A percentile compares a stretch with the other conserved stretches of the same genome.
These are phyloP conservation scores for Ogataea neopini DNA, from an alignment of 805 yeast genomes.

Conservation along the genomic window DNA sequence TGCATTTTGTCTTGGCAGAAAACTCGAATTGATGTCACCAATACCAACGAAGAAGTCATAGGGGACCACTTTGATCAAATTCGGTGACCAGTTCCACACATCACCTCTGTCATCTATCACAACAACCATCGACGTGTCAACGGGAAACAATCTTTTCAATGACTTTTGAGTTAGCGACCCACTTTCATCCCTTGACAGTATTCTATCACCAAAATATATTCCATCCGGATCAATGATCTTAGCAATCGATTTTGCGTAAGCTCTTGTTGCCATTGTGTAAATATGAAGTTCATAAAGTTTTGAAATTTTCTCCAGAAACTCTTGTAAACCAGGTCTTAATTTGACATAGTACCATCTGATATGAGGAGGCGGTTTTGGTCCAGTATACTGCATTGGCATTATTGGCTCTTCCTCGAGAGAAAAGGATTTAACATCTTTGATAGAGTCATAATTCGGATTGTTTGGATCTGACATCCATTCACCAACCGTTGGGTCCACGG, in stretches of 20 bases:
- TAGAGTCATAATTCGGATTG: constrained; percentile 82
- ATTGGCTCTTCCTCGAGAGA: constrained; percentile 74
- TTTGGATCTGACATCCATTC: constrained; percentile 90
- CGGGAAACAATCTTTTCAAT: constrained; percentile 85
- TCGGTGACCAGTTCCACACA: constrained; percentile 97
- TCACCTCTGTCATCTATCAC: constrained; percentile 97
- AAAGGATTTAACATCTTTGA: constrained; percentile 79
- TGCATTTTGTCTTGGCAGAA: constrained; percentile 75
- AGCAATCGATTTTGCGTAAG: constrained; percentile 89
- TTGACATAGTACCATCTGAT: constrained; percentile 91
- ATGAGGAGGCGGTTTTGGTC: constrained; percentile 58
- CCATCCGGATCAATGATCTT: constrained; percentile 90
- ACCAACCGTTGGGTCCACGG: constrained; percentile 95
- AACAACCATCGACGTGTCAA: constrained; percentile 94
- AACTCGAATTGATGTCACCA: constrained; percentile 94
- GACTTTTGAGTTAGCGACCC: constrained; percentile 91
- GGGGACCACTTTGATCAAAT: constrained; percentile 89
- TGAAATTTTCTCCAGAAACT: constrained; percentile 65
- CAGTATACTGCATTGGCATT: constrained; percentile 57
- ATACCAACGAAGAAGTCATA: constrained; percentile 96
- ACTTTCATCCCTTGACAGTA: constrained; percentile 90
- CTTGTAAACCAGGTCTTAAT: constrained; percentile 80
- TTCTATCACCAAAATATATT: constrained; percentile 83
- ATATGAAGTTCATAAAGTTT: constrained; percentile 85
- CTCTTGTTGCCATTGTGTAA: constrained; percentile 96